Evolutionary conservation across 441 rosid genomes (phyloP).

Genomic region (Macaranga tanarius): DNA sequence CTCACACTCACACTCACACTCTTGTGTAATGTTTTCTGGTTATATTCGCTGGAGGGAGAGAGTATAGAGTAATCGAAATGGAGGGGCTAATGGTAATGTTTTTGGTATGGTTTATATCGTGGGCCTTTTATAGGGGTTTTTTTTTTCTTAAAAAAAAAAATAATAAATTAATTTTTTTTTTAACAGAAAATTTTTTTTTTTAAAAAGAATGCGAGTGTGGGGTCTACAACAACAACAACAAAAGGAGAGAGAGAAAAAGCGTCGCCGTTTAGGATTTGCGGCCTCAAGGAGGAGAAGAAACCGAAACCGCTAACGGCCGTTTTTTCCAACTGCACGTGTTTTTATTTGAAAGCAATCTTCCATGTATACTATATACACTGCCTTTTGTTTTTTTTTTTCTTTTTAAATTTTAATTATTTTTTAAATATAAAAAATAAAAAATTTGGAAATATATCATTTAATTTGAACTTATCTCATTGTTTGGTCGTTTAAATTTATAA

Average conservation of each 20-base stretch:
- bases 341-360: slow-evolving; percentile 7
- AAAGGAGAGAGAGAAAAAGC: not conserved
- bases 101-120: slow-evolving; percentile 17
- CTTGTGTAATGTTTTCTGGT: slow-evolving; percentile 19
- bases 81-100: slow-evolving; percentile 12
- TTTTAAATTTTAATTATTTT: not conserved
- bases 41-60: slow-evolving; percentile 17
- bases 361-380: no score
- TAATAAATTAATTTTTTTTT: no score
- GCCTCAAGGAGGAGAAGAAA: slow-evolving; percentile 14
- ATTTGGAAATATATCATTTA: no score
- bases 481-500: no score
- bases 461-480: no score
- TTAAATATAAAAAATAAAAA: no score
- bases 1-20: slow-evolving; percentile 4
- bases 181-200: no score
- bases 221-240: slow-evolving; percentile 4
- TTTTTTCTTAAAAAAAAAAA: not conserved
- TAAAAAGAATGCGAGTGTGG: slow-evolving; percentile 5
- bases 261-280: slow-evolving; percentile 23
- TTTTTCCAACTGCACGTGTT: slow-evolving; percentile 33
- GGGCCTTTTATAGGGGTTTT: slow-evolving; percentile 18
- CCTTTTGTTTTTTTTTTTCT: not conserved
- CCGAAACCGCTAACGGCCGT: slow-evolving; percentile 37
- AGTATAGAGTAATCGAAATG: not conserved